These are phyloP conservation scores for Venturia aucupariae DNA, from an alignment of 2,329 filamentous ascomycete genomes.

Conservation along the genomic window DNA sequence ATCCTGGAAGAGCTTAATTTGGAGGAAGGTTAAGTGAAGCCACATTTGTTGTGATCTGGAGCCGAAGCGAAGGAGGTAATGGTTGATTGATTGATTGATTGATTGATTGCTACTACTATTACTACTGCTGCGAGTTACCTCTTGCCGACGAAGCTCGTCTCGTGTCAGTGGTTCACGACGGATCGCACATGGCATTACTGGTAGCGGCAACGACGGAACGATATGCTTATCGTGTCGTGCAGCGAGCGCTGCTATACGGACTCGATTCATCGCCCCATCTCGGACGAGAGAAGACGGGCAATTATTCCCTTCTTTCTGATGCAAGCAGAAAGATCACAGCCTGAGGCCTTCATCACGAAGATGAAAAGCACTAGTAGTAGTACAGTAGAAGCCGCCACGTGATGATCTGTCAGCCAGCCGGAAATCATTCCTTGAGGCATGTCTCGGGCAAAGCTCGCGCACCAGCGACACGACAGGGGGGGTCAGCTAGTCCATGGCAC, in stretches of 20 bases:
- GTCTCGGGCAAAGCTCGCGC: conserved; percentile 2
- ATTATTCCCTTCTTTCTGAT: neutral
- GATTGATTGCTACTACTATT: no score
- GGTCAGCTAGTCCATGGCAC: neutral
- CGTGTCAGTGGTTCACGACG: neutral
- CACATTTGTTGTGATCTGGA: neutral
- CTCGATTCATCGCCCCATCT: neutral
- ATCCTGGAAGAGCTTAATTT: neutral
- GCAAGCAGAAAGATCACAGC: neutral
- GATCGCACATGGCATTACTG: neutral
- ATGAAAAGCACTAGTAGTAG: no score
- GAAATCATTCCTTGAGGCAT: neutral
- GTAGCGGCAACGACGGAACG: neutral
- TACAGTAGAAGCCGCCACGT: neutral
- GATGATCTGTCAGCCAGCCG: neutral
- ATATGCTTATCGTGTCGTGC: neutral
- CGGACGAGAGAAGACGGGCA: neutral
- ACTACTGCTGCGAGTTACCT: no score
- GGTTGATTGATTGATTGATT: neutral
- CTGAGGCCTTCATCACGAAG: neutral
- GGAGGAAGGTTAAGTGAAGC: neutral
- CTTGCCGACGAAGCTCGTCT: neutral
- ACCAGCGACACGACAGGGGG: neutral
- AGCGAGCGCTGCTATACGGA: neutral
- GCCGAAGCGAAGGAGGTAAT: neutral